Evolutionary conservation across 2,329 filamentous ascomycete genomes (phyloP).

Genomic region (Alternaria consortialis): DNA sequence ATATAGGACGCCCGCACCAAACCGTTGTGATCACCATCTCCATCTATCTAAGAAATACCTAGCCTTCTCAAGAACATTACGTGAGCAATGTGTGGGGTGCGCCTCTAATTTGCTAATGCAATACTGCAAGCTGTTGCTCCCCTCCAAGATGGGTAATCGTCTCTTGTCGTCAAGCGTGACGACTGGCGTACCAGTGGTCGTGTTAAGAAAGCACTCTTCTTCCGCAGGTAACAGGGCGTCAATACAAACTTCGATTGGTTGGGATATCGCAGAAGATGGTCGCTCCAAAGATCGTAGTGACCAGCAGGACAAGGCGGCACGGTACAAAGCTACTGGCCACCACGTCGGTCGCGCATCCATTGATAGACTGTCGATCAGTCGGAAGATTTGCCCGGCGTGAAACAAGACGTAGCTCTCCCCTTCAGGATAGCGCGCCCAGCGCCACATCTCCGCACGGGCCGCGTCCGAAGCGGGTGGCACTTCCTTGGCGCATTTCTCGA

Average conservation of each 20-base stretch:
- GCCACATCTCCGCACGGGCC: constrained; percentile 11
- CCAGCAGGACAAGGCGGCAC: constrained; percentile 14
- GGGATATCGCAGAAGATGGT: not conserved
- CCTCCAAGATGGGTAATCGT: constrained; percentile 1
- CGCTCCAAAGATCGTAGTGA: constrained; percentile 7
- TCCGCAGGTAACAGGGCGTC: constrained; percentile 7
- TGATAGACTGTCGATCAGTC: constrained; percentile 8
- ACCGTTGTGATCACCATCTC: not conserved
- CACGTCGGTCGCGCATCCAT: constrained; percentile 9
- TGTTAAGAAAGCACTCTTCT: constrained; percentile 8
- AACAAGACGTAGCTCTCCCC: constrained; percentile 13
- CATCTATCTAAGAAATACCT: constrained; percentile 9
- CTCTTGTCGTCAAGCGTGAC: constrained; percentile 1
- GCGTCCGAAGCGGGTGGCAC: constrained; percentile 5
- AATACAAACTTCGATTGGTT: constrained; percentile 1
- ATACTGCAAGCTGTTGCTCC: constrained; percentile 4
- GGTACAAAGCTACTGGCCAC: constrained; percentile 16
- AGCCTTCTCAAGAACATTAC: not conserved
- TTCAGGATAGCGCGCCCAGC: constrained; percentile 10
- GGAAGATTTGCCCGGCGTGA: constrained; percentile 15
- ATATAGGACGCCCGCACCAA: not conserved
- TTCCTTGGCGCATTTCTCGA: constrained; percentile 14
- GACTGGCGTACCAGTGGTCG: not conserved
- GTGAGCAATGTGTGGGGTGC: constrained; percentile 2
- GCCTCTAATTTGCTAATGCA: constrained; percentile 12